Percentiles rank a stretch among this genome's conserved stretches.
Evolutionary conservation across 23 red algal species (phyloP).

Genomic region (Chondrus crispus): DNA sequence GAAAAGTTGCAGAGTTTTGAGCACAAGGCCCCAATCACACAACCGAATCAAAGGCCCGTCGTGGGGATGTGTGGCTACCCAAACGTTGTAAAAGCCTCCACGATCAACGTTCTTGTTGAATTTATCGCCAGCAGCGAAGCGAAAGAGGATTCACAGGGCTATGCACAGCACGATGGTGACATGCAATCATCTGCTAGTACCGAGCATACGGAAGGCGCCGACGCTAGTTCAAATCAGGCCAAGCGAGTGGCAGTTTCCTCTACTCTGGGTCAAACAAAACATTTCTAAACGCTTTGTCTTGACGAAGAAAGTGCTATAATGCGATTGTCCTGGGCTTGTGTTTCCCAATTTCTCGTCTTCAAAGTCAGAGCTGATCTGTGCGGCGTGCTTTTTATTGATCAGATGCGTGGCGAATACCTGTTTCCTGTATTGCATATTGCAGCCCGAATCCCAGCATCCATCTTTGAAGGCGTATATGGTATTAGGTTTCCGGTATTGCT

Average conservation of each 20-base stretch:
- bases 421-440: slow-evolving; percentile 59
- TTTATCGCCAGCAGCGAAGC: not conserved
- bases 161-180: not conserved
- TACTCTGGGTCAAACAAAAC: slow-evolving; percentile 95
- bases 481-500: slow-evolving; percentile 46
- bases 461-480: slow-evolving; percentile 70
- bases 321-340: slow-evolving; percentile 95
- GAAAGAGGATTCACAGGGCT: not conserved
- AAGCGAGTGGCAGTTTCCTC: slow-evolving; percentile 87
- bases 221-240: too few relatives aligned
- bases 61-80: slow-evolving; percentile 97
- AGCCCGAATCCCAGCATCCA: slow-evolving; percentile 47
- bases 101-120: slow-evolving; percentile 88
- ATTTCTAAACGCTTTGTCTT: slow-evolving; percentile 87
- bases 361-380: slow-evolving; percentile 78
- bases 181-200: not conserved
- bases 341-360: slow-evolving; percentile 91
- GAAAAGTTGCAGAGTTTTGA: slow-evolving; percentile 24
- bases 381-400: slow-evolving; percentile 93
- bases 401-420: slow-evolving; percentile 65
- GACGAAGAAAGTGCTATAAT: slow-evolving; percentile 63
- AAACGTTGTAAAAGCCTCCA: slow-evolving; percentile 97
- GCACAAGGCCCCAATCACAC: not conserved
- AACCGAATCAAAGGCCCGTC: slow-evolving; percentile 38
- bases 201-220: not conserved